A percentile compares a stretch with the other conserved stretches of the same genome.
These are phyloP conservation scores for Leishmania tropica DNA, from an alignment of 208 protist genomes.

Conservation along the genomic window DNA sequence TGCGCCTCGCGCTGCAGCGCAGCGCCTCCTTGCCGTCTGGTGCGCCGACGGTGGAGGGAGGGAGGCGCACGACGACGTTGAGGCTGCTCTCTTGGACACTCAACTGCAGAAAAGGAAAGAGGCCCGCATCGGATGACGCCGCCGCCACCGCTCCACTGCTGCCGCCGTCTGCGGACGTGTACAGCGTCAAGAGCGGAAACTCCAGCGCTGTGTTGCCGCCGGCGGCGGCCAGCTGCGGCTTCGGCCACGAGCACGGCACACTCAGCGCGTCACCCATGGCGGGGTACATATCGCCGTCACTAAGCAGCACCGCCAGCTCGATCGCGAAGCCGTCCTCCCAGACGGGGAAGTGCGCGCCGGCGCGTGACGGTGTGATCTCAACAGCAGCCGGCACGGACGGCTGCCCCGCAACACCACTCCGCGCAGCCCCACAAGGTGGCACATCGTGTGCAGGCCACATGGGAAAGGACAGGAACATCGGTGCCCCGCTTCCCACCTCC, in stretches of 20 bases:
- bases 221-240: neutral
- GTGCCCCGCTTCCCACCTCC: neutral
- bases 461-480: constrained; percentile 35
- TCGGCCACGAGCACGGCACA: constrained; percentile 28
- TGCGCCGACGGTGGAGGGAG: neutral
- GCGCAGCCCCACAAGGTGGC: neutral
- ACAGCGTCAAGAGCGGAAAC: constrained; percentile 33
- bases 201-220: constrained; percentile 9
- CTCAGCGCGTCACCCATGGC: constrained; percentile 28
- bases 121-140: neutral
- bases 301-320: constrained; percentile 32
- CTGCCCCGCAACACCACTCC: neutral
- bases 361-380: constrained; percentile 16
- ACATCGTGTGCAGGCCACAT: constrained; percentile 25
- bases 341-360: constrained; percentile 29
- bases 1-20: constrained; percentile 9
- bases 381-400: constrained; percentile 12
- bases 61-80: constrained; percentile 18
- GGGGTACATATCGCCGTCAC: constrained; percentile 34
- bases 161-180: neutral
- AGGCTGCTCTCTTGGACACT: constrained; percentile 24
- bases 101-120: constrained; percentile 30
- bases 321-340: constrained; percentile 45
- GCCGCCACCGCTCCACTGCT: neutral
- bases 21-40: neutral